Percentiles rank a stretch among this genome's conserved stretches.
Evolutionary conservation across 345 rosid species (phyloP).

Genomic region (Brassica nigra): DNA sequence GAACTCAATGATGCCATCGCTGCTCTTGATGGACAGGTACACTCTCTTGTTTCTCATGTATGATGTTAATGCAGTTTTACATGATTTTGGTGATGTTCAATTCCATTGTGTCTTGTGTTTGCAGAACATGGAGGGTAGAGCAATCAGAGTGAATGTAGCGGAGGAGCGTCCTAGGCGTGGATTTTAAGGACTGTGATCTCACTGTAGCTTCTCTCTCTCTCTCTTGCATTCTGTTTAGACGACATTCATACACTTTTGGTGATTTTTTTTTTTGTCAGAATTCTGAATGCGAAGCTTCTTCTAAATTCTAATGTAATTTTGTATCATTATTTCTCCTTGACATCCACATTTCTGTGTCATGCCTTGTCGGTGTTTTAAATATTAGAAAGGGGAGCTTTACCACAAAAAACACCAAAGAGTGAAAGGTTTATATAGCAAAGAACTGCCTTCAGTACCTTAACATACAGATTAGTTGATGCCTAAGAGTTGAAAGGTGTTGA

Average conservation of each 20-base stretch:
- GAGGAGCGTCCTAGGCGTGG: slow-evolving; percentile 75
- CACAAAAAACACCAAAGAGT: not conserved
- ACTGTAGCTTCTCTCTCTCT: not conserved
- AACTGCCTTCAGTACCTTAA: too few species aligned
- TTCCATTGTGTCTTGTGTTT: slow-evolving; percentile 14
- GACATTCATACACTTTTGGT: slow-evolving; percentile 33
- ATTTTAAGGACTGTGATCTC: slow-evolving; percentile 45
- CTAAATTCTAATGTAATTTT: slow-evolving; percentile 29
- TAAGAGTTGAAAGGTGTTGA: too few species aligned
- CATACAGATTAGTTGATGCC: too few species aligned
- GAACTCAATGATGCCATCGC: slow-evolving; percentile 88
- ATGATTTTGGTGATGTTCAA: not conserved
- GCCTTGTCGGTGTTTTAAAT: not conserved
- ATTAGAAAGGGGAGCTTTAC: not conserved
- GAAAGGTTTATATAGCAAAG: not conserved
- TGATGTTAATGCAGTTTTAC: not conserved
- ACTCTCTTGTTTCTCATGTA: not conserved
- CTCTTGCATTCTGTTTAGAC: slow-evolving; percentile 33
- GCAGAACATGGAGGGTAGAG: slow-evolving; percentile 86
- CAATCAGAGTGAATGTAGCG: slow-evolving; percentile 85
- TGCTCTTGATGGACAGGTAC: slow-evolving; percentile 93
- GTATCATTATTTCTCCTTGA: not conserved
- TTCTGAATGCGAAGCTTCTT: slow-evolving; percentile 26
- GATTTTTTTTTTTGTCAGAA: slow-evolving; percentile 33
- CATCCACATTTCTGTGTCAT: not conserved